Percentiles rank a stretch among this genome's conserved stretches.
phyloP scores from a whole-genome alignment of 805 yeast species.

The Starmera amethionina region DNA sequence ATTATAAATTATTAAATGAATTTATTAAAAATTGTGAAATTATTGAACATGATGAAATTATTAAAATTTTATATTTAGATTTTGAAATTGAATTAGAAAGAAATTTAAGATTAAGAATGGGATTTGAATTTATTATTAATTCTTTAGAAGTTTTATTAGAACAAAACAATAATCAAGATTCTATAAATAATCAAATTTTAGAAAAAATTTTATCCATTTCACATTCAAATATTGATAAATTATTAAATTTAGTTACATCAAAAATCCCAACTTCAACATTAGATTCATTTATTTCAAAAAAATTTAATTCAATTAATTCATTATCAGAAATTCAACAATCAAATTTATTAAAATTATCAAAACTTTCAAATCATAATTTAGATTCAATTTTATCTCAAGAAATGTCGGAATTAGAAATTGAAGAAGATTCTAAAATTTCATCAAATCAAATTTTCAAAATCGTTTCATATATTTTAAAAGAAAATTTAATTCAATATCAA shows the following conservation, averaged over 20 bases:
- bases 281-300: too few relatives aligned
- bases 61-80: conserved; percentile 20
- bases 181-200: conserved; percentile 8
- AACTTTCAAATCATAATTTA: too few relatives aligned
- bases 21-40: conserved; percentile 12
- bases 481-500: conserved; percentile 11
- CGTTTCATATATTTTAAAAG: conserved; percentile 11
- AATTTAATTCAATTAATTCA: too few relatives aligned
- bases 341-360: too few relatives aligned
- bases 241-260: too few relatives aligned
- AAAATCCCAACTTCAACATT: too few relatives aligned
- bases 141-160: conserved; percentile 17
- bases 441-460: conserved; percentile 6
- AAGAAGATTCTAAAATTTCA: too few relatives aligned
- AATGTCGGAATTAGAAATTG: too few relatives aligned
- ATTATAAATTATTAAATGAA: conserved; percentile 26
- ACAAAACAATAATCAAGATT: conserved; percentile 1
- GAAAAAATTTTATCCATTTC: neutral
- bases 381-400: too few relatives aligned
- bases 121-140: conserved; percentile 20
- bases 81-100: conserved; percentile 18
- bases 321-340: too few relatives aligned
- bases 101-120: conserved; percentile 21
- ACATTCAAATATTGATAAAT: conserved; percentile 2
- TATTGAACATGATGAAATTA: conserved; percentile 14